Evolutionary conservation across 2,329 filamentous ascomycete genomes (phyloP).

Genomic region (Calonectria hawksworthii): DNA sequence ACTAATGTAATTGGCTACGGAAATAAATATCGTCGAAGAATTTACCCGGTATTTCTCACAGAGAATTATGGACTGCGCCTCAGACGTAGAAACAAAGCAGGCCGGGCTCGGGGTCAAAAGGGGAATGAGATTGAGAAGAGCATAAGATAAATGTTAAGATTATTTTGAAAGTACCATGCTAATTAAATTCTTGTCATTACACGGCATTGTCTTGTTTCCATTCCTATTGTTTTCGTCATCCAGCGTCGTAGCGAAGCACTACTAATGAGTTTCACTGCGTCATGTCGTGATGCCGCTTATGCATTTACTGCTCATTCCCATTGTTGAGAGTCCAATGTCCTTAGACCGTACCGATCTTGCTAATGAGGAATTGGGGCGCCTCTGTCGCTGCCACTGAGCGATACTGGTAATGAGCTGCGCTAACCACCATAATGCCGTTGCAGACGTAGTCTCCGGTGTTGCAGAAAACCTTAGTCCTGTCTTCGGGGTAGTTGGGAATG

Average conservation of each 20-base stretch:
- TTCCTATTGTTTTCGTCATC: background rate
- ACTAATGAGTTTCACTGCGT: background rate
- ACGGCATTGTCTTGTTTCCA: background rate
- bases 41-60: background rate
- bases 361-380: conserved; percentile 11
- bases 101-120: background rate
- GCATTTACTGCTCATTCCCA: background rate
- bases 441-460: conserved; percentile 51
- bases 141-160: background rate
- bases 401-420: conserved; percentile 45
- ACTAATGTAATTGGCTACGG: background rate
- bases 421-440: conserved; percentile 50
- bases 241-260: background rate
- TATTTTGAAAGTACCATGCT: background rate
- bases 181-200: background rate
- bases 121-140: background rate
- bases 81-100: background rate
- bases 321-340: background rate
- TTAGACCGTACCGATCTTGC: background rate
- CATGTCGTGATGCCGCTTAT: background rate
- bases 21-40: background rate
- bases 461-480: conserved; percentile 53
- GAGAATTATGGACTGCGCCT: background rate
- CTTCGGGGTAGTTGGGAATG: conserved; percentile 52
- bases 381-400: background rate